These are phyloP conservation scores for Nannochloropsis oceanica DNA, from an alignment of 108 stramenopile species.

Conservation along the genomic window DNA sequence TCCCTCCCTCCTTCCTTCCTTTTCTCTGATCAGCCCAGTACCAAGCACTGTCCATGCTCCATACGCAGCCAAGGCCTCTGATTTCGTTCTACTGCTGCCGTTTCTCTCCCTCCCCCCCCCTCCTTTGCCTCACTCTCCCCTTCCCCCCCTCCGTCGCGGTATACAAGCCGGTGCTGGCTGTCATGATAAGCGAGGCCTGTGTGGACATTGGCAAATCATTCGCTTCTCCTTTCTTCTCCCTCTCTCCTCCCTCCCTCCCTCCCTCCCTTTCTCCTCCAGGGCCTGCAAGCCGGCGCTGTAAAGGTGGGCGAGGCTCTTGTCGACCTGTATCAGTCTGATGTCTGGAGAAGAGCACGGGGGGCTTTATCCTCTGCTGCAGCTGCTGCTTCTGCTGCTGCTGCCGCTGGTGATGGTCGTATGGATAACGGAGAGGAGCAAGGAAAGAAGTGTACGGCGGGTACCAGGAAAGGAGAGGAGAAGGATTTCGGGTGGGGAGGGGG, in stretches of 20 bases:
- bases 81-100: not conserved
- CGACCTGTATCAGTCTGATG: not conserved
- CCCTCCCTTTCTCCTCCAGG: not conserved
- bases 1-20: not conserved
- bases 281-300: not conserved
- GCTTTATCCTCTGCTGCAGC: not conserved
- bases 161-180: no score
- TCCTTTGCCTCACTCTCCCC: not conserved
- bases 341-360: not conserved
- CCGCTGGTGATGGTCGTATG: no score
- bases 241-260: not conserved
- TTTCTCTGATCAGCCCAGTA: not conserved
- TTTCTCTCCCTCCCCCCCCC: not conserved
- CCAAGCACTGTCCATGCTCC: no score
- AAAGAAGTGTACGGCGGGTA: not conserved
- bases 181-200: no score
- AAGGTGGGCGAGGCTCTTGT: not conserved
- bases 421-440: not conserved
- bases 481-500: not conserved
- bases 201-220: no score
- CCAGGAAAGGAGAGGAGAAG: not conserved
- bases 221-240: no score
- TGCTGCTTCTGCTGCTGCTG: not conserved
- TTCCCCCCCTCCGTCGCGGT: no score
- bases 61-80: no score